These are phyloP conservation scores for Protea cynaroides DNA, from an alignment of 164 flowering plant species.

Conservation along the genomic window DNA sequence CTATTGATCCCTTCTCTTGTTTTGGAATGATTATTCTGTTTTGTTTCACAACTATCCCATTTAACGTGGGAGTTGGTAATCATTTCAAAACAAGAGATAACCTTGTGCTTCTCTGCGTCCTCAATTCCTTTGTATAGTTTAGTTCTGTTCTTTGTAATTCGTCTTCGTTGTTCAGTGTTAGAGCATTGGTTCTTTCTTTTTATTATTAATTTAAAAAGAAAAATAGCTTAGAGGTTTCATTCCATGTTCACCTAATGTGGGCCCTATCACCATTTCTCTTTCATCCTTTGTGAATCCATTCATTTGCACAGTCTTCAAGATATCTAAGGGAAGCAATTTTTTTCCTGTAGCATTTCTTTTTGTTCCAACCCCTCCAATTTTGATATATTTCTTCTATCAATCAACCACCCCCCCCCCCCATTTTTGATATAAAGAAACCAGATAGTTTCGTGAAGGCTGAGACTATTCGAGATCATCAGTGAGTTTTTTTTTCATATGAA, in stretches of 20 bases:
- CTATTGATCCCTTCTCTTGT: conserved; percentile 14
- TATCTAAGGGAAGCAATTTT: no score
- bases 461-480: no score
- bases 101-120: conserved; percentile 11
- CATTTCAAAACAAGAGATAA: conserved; percentile 36
- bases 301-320: no score
- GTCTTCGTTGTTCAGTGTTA: conserved; percentile 34
- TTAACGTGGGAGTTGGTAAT: conserved; percentile 34
- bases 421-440: no score
- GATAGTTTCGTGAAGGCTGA: no score
- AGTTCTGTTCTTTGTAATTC: conserved; percentile 23
- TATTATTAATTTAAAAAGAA: not conserved
- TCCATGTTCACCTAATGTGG: not conserved
- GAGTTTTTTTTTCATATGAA: no score
- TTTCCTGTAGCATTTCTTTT: no score
- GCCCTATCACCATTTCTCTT: no score
- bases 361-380: no score
- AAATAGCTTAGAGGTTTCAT: conserved; percentile 2
- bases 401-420: no score
- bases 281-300: no score
- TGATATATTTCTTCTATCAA: no score
- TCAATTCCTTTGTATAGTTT: conserved; percentile 52
- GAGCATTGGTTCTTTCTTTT: conserved; percentile 18
- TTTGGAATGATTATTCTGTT: conserved; percentile 45
- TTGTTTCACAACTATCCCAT: conserved; percentile 27